These are phyloP conservation scores for Euphorbia lathyris DNA, from an alignment of 345 rosid genomes.

Conservation along the genomic window DNA sequence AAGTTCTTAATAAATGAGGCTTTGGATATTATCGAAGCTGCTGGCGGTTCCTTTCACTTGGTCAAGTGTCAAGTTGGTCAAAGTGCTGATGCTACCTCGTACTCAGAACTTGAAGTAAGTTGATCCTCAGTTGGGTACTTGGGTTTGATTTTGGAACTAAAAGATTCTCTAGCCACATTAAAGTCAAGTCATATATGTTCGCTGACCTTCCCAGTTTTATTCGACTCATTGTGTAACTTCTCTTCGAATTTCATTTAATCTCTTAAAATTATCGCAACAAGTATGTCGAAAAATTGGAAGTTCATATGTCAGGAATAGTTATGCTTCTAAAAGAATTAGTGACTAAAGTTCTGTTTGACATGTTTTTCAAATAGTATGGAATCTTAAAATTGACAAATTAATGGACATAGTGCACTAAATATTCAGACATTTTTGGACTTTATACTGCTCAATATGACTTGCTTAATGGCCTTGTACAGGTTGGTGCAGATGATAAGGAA, in stretches of 20 bases:
- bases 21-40: slow-evolving; percentile 80
- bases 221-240: neutral
- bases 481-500: slow-evolving; percentile 74
- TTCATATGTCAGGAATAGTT: slow-evolving; percentile 6
- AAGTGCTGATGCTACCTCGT: slow-evolving; percentile 58
- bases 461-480: slow-evolving; percentile 48
- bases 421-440: neutral
- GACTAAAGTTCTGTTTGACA: neutral
- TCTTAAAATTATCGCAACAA: neutral
- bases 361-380: neutral
- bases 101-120: slow-evolving; percentile 89
- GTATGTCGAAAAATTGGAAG: neutral
- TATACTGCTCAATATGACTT: slow-evolving; percentile 4
- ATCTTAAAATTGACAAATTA: neutral
- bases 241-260: slow-evolving; percentile 1
- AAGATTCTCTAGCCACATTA: neutral
- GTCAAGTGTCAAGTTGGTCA: slow-evolving; percentile 88
- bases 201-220: neutral
- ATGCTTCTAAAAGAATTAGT: neutral
- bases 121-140: slow-evolving; percentile 1
- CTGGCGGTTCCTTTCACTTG: slow-evolving; percentile 87
- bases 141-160: slow-evolving; percentile 2
- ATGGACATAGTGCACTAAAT: neutral
- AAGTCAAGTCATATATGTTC: neutral
- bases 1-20: slow-evolving; percentile 92